Evolutionary conservation across 352 stramenopile genomes (phyloP), one percentile per base, ranked within the genome.

Genomic region (Phytophthora fragariaefolia): DNA sequence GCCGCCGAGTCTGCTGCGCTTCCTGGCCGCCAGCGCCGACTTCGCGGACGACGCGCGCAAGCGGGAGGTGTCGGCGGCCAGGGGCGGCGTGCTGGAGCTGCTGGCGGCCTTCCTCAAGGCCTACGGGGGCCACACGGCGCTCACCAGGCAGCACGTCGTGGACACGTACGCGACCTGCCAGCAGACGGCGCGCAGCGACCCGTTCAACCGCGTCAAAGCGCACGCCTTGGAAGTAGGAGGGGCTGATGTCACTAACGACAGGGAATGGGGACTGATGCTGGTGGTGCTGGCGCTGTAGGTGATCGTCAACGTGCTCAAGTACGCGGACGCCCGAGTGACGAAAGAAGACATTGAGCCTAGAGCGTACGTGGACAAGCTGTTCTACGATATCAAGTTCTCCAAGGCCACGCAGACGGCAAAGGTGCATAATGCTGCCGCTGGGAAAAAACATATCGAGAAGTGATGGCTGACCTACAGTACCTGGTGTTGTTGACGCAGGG

Each of bases 351-450:
- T 91, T 20, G 73, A 87, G 28, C 82, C 85, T 3, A 54, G 66
- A 30, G 53, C 54, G 30, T 93, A 91, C 38, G 60, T 82, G 40
- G 82, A 90, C 24, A 92, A 92, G 54, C 67, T 93, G 9, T 90
- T 92, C 34, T 76, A 88, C 49, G 85, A 93, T 38, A 80, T 93
- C 51, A 89, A 89, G 67, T 93, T 89, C 45, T 79, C 78, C 4
- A 92, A 91, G 40, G 74, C 75, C 7, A 82, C 80, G 3, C 85
- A 93, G 45, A 92, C 82, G 1, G 83, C 80, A 2, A 92, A 91
- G 55, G 79, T 85, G 51, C 10, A 12, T 12, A 15, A n/a, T n/a
- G n/a, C n/a, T n/a, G n/a, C n/a, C n/a, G n/a, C n/a, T n/a, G n/a
- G n/a, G n/a, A n/a, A n/a, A n/a, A n/a, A n/a, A n/a, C n/a, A n/a